phyloP scores from a whole-genome alignment of 2,329 filamentous ascomycete genomes.

The Penicillium palitans region DNA sequence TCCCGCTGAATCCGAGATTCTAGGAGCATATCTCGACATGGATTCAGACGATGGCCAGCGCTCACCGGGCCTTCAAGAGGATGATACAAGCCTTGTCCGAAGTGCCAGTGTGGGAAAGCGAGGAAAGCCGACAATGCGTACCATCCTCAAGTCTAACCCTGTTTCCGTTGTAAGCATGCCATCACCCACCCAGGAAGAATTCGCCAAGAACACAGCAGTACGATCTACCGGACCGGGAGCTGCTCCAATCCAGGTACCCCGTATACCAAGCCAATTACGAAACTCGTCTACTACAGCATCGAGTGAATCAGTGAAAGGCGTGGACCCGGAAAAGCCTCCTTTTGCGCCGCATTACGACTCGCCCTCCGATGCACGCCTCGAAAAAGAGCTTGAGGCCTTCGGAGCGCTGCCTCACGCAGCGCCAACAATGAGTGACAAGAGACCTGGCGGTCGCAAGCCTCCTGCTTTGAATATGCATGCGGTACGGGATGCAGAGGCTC shows the following conservation, averaged over 20 bases:
- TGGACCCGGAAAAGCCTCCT: slow-evolving; percentile 38
- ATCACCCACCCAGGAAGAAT: slow-evolving; percentile 7
- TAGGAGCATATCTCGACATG: slow-evolving; percentile 36
- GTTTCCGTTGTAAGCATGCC: slow-evolving; percentile 18
- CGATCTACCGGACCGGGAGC: slow-evolving; percentile 1
- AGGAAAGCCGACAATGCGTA: slow-evolving; percentile 45
- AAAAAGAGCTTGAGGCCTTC: slow-evolving; percentile 25
- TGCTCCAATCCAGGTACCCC: slow-evolving; percentile 4
- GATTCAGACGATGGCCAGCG: slow-evolving; percentile 30
- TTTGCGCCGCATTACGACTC: slow-evolving; percentile 24
- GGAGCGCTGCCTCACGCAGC: slow-evolving; percentile 28
- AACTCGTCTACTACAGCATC: slow-evolving; percentile 20
- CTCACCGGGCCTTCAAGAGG: slow-evolving; percentile 18
- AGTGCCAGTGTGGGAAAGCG: slow-evolving; percentile 47
- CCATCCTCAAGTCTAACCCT: slow-evolving; percentile 36
- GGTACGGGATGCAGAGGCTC: slow-evolving; percentile 74
- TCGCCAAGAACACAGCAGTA: not conserved
- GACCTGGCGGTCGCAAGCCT: slow-evolving; percentile 52
- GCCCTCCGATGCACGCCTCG: slow-evolving; percentile 14
- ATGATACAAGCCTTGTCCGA: slow-evolving; percentile 36
- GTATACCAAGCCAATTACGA: slow-evolving; percentile 11
- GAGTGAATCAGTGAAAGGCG: slow-evolving; percentile 20
- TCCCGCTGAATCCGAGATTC: slow-evolving; percentile 50
- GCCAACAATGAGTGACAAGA: slow-evolving; percentile 43
- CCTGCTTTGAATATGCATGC: slow-evolving; percentile 79